These are phyloP conservation scores for Cytospora chrysosperma DNA, from an alignment of 2,329 filamentous ascomycete genomes.

Conservation along the genomic window DNA sequence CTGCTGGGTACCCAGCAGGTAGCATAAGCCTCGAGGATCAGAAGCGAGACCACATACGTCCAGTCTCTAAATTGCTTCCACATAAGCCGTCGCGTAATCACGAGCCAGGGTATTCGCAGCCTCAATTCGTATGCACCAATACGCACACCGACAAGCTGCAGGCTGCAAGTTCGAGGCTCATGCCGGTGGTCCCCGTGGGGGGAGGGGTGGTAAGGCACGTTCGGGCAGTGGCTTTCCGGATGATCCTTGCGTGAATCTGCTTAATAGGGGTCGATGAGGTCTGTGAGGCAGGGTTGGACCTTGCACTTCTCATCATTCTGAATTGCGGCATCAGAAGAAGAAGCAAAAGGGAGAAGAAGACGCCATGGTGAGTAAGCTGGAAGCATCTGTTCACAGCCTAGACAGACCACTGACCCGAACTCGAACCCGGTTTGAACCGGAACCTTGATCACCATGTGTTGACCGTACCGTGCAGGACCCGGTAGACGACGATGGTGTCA, in stretches of 20 bases:
- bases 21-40: too few relatives aligned
- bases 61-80: too few relatives aligned
- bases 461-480: too few relatives aligned
- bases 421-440: background rate
- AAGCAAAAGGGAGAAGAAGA: background rate
- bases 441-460: background rate
- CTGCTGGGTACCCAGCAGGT: too few relatives aligned
- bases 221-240: background rate
- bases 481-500: background rate
- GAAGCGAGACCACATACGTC: too few relatives aligned
- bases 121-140: too few relatives aligned
- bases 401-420: background rate
- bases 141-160: background rate
- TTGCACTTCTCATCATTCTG: background rate
- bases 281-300: background rate
- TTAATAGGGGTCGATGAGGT: background rate
- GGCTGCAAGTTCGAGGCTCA: background rate
- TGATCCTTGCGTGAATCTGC: background rate
- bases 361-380: background rate
- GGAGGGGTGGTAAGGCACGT: background rate
- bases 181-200: background rate
- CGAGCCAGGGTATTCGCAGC: too few relatives aligned
- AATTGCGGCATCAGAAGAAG: background rate
- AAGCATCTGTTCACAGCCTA: background rate
- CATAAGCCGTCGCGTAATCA: too few relatives aligned